phyloP scores from a whole-genome alignment of 805 yeast species.

The Saturnispora saitoi region DNA sequence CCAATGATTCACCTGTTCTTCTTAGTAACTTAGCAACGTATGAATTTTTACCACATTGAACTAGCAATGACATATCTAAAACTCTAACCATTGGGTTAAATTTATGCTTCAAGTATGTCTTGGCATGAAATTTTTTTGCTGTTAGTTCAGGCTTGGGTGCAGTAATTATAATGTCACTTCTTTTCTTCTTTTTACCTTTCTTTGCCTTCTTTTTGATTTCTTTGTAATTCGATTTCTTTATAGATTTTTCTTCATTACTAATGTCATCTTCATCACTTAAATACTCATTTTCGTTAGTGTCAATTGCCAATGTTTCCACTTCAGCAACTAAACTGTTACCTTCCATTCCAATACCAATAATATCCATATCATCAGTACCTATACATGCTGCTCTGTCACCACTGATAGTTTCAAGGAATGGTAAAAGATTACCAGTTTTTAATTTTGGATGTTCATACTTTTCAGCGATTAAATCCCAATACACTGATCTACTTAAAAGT shows the following conservation, averaged over 20 bases:
- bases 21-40: slow-evolving; percentile 75
- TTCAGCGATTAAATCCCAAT: slow-evolving; percentile 49
- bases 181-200: neutral
- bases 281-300: neutral
- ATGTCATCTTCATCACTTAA: neutral
- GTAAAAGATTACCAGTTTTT: slow-evolving; percentile 55
- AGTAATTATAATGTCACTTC: neutral
- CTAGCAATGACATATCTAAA: slow-evolving; percentile 68
- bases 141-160: neutral
- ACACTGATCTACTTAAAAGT: slow-evolving; percentile 54
- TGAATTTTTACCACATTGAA: slow-evolving; percentile 90
- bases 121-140: slow-evolving; percentile 9
- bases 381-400: slow-evolving; percentile 16
- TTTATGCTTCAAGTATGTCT: slow-evolving; percentile 13
- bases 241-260: neutral
- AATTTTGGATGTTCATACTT: slow-evolving; percentile 59
- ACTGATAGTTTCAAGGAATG: slow-evolving; percentile 49
- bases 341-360: slow-evolving; percentile 9
- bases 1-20: slow-evolving; percentile 59
- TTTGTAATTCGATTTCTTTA: slow-evolving; percentile 6
- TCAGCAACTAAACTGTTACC: neutral
- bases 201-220: slow-evolving; percentile 4
- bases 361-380: slow-evolving; percentile 5
- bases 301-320: neutral
- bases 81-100: slow-evolving; percentile 53